Base-by-base conservation (phyloP, 2,329 filamentous ascomycete species). In the Diaporthe longicolla region DNA sequence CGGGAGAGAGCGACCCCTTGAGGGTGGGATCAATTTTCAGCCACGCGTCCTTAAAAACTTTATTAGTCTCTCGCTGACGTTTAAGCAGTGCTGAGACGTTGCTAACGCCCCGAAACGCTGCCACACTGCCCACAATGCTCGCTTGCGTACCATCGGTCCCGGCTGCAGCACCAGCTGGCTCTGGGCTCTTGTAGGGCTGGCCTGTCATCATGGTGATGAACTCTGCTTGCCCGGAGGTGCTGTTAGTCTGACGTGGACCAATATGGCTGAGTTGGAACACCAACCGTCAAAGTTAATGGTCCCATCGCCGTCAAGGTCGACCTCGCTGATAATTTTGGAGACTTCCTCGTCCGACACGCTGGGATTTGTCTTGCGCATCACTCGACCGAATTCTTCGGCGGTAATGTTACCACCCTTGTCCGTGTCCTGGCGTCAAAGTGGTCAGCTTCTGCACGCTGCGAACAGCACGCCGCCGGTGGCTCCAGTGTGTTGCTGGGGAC, bases 151-250 rank as follows among this genome's bases (percentile, higher is more conserved):
- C 73, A 26, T 68, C 72, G 29, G 57, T 54, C 54, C 58, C 71
- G 63, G 57, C 52, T 24, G 81, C 78, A 17, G 76, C 75, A 15
- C 80, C 78, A 8, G 50, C 37, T 4, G 63, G 71, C 65, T 72
- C 76, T n/a, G 77, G 73, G 13, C 79, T 79, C 55, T 79, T 77
- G 76, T 80, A 81, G 3, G 79, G 78, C 69, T 82, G 81, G 21
- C 83, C 82, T 0, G 82, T 84, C 83, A 84, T 85, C 83, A 85
- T 85, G 11, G 82, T 80, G 76, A 84, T 84, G 74, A 84, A 85
- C 73, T 84, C 83, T 84, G 55, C 48, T 29, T 37, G 43, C 29
- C 43, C 55, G 43, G 54, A 32, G 21, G 8, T 21, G 37, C 13
- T 55, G 52, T 70, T 32, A 66, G 45, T 54, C 21, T 19, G 7